Evolutionary conservation across 1,284 basidiomycete genomes (phyloP), one percentile per base, ranked within the genome.

Genomic region (Rhodofomes roseus): DNA sequence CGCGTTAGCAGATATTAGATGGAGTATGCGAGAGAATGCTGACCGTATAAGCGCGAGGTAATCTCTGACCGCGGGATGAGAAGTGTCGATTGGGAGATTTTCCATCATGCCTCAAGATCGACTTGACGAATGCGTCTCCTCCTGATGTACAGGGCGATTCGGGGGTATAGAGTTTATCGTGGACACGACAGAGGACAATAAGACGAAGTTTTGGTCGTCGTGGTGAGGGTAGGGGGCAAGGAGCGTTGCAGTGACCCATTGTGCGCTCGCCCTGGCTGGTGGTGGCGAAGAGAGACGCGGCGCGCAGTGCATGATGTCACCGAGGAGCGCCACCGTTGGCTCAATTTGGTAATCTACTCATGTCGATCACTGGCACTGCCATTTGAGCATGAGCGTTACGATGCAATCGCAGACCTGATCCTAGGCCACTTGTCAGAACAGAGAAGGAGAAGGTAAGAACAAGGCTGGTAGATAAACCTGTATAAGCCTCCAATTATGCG

Each of bases 31-130:
- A 20, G 3, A 12, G 18, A 16, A 22, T 31, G 63, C 68, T 18
- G 18, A 67, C 71, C 72, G 58, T 18, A 72, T 63, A 36, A 73
- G 69, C 12, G 71, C 66, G 36, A 73, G 60, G 55, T 73, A 73
- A 41, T 73, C 72, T 50, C 69, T 64, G 36, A 73, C 68, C 22
- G 69, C 69, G 2, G 72, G 72, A 51, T 72, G 66, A 12, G 60
- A 65, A 23, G 68, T 69, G 51, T 73, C 71, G 50, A 73, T 63
- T 2, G 71, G 71, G 2, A 70, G 54, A 36, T 60, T 62, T 55
- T 71, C 70, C 70, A 71, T 71, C 66, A 66, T 69, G 0, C 22
- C 37, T 25, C 3, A 20, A 46, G 23, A 46, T 50, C 18, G 22
- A 29, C 48, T 51, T 27, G 27, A 20, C 22, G 44, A 8, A 46